Evolutionary conservation across 768 basidiomycete species (phyloP), one percentile per base, ranked within the genome.

Genomic region (Cytidiella melzeri): DNA sequence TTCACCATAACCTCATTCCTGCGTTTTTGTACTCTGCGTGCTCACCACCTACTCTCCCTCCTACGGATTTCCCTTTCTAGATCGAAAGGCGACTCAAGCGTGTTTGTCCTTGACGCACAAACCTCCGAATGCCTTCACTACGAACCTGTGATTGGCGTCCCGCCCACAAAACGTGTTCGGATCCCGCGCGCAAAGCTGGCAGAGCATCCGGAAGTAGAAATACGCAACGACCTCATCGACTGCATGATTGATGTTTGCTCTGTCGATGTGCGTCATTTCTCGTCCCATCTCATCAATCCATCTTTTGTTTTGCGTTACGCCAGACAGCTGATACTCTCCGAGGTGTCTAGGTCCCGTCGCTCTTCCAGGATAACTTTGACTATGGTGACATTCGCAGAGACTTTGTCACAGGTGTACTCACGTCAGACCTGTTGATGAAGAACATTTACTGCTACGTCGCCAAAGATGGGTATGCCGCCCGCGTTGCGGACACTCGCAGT

Each of bases 331-430:
- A 34, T 34, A 34, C 7, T 34, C 30, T 34, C 30, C 30, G 30
- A 34, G 30, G 30, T 15, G 30, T 34, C 15, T 58, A 96, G 87
- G 89, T 98, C 30, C 93, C 92, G 1, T 94, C 94, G 1, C 65
- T 97, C 4, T 99, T 98, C 70, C 92, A 94, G 64, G 96, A 98
- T 69, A 98, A 98, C 69, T 99, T 99, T 61, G 96, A 98, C 69
- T 97, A 94, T 61, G 81, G 83, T 12, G 92, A 94, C 67, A 77
- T 98, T 52, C 82, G 93, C 50, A 75, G 81, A 56, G 92, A 98
- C 67, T 96, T 99, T 60, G 87, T 97, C 13, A 89, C 90, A 61
- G 95, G 95, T 15, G 79, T 99, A 41, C 74, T 99, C 55, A 95
- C 91, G 0, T 94, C 92, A 12, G 96, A 99, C 66, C 66, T 98